phyloP scores from a whole-genome alignment of 2,329 filamentous ascomycete genomes.

The Exophiala sp. region DNA sequence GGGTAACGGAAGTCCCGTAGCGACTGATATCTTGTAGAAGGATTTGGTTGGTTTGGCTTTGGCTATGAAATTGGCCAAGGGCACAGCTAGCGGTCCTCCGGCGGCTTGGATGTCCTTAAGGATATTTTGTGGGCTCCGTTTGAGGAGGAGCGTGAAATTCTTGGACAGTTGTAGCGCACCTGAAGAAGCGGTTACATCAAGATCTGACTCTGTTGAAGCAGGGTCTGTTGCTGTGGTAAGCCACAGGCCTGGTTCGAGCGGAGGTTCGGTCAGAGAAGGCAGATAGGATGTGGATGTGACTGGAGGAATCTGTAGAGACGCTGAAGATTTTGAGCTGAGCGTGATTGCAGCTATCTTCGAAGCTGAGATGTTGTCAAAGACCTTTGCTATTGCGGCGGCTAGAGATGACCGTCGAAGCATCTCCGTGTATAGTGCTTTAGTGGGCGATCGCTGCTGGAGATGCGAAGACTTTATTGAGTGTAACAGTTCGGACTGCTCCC shows the following conservation, averaged over 20 bases:
- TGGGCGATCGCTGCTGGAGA: slow-evolving; percentile 15
- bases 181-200: slow-evolving; percentile 41
- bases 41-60: slow-evolving; percentile 60
- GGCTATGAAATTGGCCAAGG: slow-evolving; percentile 70
- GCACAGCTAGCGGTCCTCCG: slow-evolving; percentile 68
- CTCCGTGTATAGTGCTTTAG: slow-evolving; percentile 37
- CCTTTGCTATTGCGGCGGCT: slow-evolving; percentile 75
- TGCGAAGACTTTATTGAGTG: slow-evolving; percentile 62
- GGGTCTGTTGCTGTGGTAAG: slow-evolving; percentile 81
- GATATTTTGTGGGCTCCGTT: slow-evolving; percentile 78
- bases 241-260: slow-evolving; percentile 68
- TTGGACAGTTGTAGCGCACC: slow-evolving; percentile 65
- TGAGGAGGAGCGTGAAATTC: slow-evolving; percentile 79
- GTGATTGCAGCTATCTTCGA: slow-evolving; percentile 80
- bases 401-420: slow-evolving; percentile 65
- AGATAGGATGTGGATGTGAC: slow-evolving; percentile 68
- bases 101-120: slow-evolving; percentile 67
- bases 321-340: slow-evolving; percentile 47
- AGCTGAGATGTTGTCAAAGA: slow-evolving; percentile 75
- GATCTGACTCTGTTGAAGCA: slow-evolving; percentile 54
- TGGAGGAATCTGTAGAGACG: slow-evolving; percentile 61
- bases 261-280: slow-evolving; percentile 63
- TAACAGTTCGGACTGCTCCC: slow-evolving; percentile 83
- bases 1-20: slow-evolving; percentile 64
- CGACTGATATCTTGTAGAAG: slow-evolving; percentile 66